Conservation (phyloP, 2,329 filamentous ascomycete genomes). For the Verticillium zaregamsianum region DNA sequence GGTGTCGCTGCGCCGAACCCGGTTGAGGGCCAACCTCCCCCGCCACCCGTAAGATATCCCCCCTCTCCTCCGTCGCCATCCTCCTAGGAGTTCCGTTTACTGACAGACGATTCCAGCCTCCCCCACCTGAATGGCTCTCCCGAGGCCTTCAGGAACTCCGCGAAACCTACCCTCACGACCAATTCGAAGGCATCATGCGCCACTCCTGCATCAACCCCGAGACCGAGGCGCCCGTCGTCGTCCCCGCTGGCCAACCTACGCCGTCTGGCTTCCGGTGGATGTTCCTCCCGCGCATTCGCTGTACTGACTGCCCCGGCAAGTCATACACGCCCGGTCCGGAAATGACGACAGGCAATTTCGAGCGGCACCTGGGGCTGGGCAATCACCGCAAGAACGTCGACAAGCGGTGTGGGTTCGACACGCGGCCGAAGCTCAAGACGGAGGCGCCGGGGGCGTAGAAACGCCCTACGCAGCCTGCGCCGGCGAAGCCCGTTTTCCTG, state of each 20-base stretch:
- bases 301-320: slow-evolving; percentile 89
- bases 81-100: not conserved
- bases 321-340: slow-evolving; percentile 88
- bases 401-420: slow-evolving; percentile 21
- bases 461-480: too few relatives aligned
- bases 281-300: slow-evolving; percentile 85
- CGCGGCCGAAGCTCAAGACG: slow-evolving; percentile 7
- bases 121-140: slow-evolving; percentile 81
- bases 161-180: slow-evolving; percentile 71
- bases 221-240: slow-evolving; percentile 61
- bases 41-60: slow-evolving; percentile 44
- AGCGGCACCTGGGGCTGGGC: slow-evolving; percentile 85
- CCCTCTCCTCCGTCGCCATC: not conserved
- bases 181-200: slow-evolving; percentile 88
- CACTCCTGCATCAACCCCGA: slow-evolving; percentile 74
- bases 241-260: slow-evolving; percentile 40
- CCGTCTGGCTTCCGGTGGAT: slow-evolving; percentile 68
- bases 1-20: slow-evolving; percentile 65
- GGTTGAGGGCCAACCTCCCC: slow-evolving; percentile 49
- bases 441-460: not conserved
- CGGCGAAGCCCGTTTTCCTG: not conserved
- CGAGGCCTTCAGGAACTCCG: slow-evolving; percentile 67
- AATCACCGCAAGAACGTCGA: slow-evolving; percentile 69
- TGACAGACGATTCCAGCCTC: slow-evolving; percentile 52
- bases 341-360: slow-evolving; percentile 83